Percentiles rank a stretch among this genome's conserved stretches.
Evolutionary conservation across 768 basidiomycete species (phyloP).

Genomic region (Epithele typhae): DNA sequence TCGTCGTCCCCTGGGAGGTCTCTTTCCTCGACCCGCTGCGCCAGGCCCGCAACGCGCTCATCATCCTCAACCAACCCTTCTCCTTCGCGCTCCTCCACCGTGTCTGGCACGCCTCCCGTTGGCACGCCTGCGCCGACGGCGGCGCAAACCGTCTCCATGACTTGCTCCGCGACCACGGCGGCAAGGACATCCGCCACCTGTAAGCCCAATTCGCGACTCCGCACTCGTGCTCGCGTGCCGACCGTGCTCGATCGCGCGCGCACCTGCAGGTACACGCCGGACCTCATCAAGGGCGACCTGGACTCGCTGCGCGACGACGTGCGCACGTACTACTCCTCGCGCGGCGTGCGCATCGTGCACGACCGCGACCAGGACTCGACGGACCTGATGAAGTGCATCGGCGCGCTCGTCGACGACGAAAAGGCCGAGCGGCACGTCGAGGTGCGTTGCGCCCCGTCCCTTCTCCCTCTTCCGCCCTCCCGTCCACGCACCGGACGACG

Average conservation of each 20-base stretch:
- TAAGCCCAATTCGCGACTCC: conserved; percentile 14
- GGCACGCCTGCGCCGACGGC: conserved; percentile 51
- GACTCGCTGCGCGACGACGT: conserved; percentile 85
- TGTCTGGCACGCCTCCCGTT: conserved; percentile 38
- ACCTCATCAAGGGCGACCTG: conserved; percentile 90
- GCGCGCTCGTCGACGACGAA: conserved; percentile 58
- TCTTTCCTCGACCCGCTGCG: conserved; percentile 19
- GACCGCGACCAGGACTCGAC: conserved; percentile 83
- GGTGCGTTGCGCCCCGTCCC: conserved; percentile 27
- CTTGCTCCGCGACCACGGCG: conserved; percentile 7
- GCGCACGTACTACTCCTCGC: conserved; percentile 53
- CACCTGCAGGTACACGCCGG: conserved; percentile 64
- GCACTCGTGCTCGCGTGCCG: no score
- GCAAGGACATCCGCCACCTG: conserved; percentile 11
- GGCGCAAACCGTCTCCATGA: conserved; percentile 69
- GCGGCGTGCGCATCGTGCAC: conserved; percentile 57
- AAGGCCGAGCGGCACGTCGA: conserved; percentile 27
- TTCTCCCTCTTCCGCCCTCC: background rate
- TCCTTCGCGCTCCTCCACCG: conserved; percentile 53
- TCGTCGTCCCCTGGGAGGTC: conserved; percentile 13
- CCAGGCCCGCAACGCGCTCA: conserved; percentile 43
- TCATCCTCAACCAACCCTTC: conserved; percentile 92
- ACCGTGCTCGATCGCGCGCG: no score
- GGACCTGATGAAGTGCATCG: conserved; percentile 92
- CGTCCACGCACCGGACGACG: background rate